These are phyloP conservation scores for Diutina catenulata DNA, from an alignment of 1,139 yeast species.

Conservation along the genomic window DNA sequence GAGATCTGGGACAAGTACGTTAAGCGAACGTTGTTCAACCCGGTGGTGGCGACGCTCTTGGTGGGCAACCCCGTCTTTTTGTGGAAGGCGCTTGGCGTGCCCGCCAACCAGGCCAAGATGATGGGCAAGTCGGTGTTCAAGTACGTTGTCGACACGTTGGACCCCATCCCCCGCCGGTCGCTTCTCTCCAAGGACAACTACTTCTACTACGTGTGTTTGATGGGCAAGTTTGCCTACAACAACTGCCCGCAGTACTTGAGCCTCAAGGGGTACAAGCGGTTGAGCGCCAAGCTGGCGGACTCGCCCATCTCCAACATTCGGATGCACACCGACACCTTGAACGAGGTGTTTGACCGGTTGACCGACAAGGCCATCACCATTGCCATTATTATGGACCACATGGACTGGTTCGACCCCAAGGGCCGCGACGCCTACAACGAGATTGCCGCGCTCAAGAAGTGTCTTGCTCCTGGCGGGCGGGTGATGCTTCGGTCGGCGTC, in stretches of 20 bases:
- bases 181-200: slow-evolving; percentile 63
- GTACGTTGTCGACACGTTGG: slow-evolving; percentile 67
- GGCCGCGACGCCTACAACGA: slow-evolving; percentile 56
- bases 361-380: slow-evolving; percentile 53
- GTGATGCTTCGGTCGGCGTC: slow-evolving; percentile 73
- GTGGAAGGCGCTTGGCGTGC: slow-evolving; percentile 85
- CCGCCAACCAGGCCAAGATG: slow-evolving; percentile 71
- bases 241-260: slow-evolving; percentile 76
- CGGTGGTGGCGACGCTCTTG: slow-evolving; percentile 51
- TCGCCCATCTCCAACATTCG: slow-evolving; percentile 54
- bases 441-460: slow-evolving; percentile 50
- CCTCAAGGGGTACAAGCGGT: slow-evolving; percentile 39
- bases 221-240: slow-evolving; percentile 45
- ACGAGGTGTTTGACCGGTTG: slow-evolving; percentile 61
- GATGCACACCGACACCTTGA: slow-evolving; percentile 68
- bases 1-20: slow-evolving; percentile 50
- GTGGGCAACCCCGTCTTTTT: slow-evolving; percentile 74
- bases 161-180: slow-evolving; percentile 56
- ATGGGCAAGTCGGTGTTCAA: slow-evolving; percentile 62
- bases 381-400: slow-evolving; percentile 82
- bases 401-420: slow-evolving; percentile 78
- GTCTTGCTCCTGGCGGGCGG: slow-evolving; percentile 57
- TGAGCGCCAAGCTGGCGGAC: slow-evolving; percentile 23
- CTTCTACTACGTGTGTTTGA: slow-evolving; percentile 60
- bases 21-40: slow-evolving; percentile 61